Base-by-base conservation (phyloP, 208 protist genomes). In the Phytomonas sp. region DNA sequence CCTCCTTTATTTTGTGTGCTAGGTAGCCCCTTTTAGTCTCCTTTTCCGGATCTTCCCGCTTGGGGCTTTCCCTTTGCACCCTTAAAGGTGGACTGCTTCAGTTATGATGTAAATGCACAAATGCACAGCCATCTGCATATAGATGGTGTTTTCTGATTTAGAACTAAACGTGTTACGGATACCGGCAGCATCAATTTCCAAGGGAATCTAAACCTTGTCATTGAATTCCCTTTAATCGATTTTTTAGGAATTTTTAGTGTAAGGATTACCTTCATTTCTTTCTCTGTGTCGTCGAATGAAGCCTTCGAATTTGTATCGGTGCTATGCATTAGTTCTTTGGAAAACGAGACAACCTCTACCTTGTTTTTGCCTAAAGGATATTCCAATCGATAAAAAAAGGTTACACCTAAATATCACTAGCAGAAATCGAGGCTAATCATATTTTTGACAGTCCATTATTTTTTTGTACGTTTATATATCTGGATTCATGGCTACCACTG, bases 401-500 rank as follows among this genome's bases (percentile, higher is more conserved):
- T 29, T 31, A 63, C 30, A 46, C 34, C 13, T 20, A 34, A 40
- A 30, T 37, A 51, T 51, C 20, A 9, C 40, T 20, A 20, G 20
- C 4, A 20, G 20, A 51, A 51, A 51, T 51, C 4, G 20, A 51
- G 40, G 40, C 40, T 51, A 51, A 51, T 51, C 4, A 4, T 17
- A 51, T 6, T 17, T 51, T 51, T 51, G 20, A 51, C 40, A 20
- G 13, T 20, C 40, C 20, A 51, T 17, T 51, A 15, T 51, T 51
- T 51, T 51, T 51, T 51, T 51, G 20, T 23, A 36, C 60, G 32
- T 63, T 63, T 34, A 34, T 63, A 30, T 17, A 17, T 17, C 32
- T 34, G 23, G 4, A 30, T 70, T 32, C 9, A 78, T 76, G 74
- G 53, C 77, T 17, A 51, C 40, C 40, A 15, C 13, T 23, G 40